Percentiles rank a stretch among this genome's conserved stretches.
These are phyloP conservation scores for Hymenoscyphus occultus DNA, from an alignment of 2,329 filamentous ascomycete species.

Conservation along the genomic window DNA sequence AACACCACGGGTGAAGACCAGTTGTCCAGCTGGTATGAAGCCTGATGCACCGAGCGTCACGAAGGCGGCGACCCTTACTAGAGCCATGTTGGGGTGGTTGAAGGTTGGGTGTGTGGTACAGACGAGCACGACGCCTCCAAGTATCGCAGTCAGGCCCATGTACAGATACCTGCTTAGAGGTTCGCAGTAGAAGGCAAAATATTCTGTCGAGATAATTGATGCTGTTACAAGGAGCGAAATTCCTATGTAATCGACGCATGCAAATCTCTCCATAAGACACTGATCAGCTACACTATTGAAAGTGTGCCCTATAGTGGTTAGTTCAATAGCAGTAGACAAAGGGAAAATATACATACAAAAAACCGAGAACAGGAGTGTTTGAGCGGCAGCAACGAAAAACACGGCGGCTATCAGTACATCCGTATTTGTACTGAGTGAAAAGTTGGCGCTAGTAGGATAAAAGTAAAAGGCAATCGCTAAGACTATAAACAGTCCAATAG, in stretches of 20 bases:
- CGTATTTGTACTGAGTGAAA: slow-evolving; percentile 78
- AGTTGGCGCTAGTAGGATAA: slow-evolving; percentile 85
- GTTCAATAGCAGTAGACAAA: neutral
- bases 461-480: slow-evolving; percentile 91
- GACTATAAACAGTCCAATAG: slow-evolving; percentile 83
- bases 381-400: slow-evolving; percentile 94
- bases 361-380: slow-evolving; percentile 91
- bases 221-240: slow-evolving; percentile 93
- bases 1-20: slow-evolving; percentile 73
- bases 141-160: slow-evolving; percentile 73
- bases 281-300: slow-evolving; percentile 97
- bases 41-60: slow-evolving; percentile 83
- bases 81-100: slow-evolving; percentile 89
- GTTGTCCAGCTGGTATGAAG: slow-evolving; percentile 82
- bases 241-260: slow-evolving; percentile 96
- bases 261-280: slow-evolving; percentile 86
- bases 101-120: slow-evolving; percentile 90
- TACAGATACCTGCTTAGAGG: slow-evolving; percentile 82
- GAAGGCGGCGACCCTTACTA: slow-evolving; percentile 89
- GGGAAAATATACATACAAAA: neutral
- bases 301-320: slow-evolving; percentile 76
- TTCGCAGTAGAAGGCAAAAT: slow-evolving; percentile 98
- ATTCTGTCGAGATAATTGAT: slow-evolving; percentile 97
- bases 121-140: slow-evolving; percentile 80
- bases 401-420: slow-evolving; percentile 89